phyloP scores from a whole-genome alignment of 805 yeast genomes.

The Tetrapisispora namnaoensis region DNA sequence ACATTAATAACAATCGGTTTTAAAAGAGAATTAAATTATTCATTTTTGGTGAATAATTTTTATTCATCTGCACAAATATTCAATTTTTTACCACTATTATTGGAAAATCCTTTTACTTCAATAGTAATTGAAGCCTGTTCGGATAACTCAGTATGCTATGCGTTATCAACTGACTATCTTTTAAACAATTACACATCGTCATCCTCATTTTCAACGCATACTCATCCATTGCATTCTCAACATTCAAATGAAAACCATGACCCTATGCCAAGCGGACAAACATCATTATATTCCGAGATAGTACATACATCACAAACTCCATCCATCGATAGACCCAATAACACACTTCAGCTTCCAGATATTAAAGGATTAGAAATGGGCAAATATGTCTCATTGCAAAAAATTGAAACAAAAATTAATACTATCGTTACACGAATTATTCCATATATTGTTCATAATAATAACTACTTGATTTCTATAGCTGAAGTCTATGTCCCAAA shows the following conservation, averaged over 20 bases:
- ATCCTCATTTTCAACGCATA: background rate
- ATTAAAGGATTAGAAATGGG: too few relatives aligned
- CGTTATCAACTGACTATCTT: background rate
- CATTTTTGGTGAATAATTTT: constrained; percentile 73
- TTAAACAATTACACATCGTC: background rate
- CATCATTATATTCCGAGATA: background rate
- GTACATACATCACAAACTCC: background rate
- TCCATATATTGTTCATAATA: constrained; percentile 56
- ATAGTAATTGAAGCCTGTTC: background rate
- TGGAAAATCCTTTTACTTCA: constrained; percentile 46
- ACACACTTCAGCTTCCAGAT: background rate
- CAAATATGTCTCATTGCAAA: background rate
- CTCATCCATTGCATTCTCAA: background rate
- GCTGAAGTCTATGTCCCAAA: constrained; percentile 80
- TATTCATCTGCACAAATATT: constrained; percentile 66
- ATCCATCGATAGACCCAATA: background rate
- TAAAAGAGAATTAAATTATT: constrained; percentile 67
- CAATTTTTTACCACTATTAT: constrained; percentile 62
- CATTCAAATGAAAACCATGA: too few relatives aligned
- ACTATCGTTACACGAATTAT: constrained; percentile 48
- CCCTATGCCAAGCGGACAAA: background rate
- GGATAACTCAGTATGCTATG: background rate
- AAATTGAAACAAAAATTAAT: background rate
- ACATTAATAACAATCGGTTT: constrained; percentile 33
- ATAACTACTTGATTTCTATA: constrained; percentile 65